These are phyloP conservation scores for Ophiostoma pallidulum DNA, from an alignment of 2,329 filamentous ascomycete species.

Conservation along the genomic window DNA sequence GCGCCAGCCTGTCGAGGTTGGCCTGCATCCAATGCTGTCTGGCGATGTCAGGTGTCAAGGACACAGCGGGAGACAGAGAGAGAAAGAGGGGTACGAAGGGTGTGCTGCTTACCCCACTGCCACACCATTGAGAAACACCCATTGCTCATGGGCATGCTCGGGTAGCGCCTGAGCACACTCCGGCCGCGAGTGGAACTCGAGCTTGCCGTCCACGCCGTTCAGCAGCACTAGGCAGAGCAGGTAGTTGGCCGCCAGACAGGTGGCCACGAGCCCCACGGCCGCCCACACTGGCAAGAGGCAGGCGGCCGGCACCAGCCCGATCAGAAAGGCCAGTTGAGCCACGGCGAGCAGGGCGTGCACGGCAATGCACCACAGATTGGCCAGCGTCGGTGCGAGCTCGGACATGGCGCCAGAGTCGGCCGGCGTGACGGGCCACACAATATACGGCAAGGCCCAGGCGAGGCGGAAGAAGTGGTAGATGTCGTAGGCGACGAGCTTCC, in stretches of 20 bases:
- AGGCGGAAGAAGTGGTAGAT: constrained; percentile 47
- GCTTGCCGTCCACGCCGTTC: constrained; percentile 41
- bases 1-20: constrained; percentile 61
- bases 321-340: constrained; percentile 51
- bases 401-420: constrained; percentile 45
- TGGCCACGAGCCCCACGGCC: constrained; percentile 28
- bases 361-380: constrained; percentile 47
- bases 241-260: constrained; percentile 42
- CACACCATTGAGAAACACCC: constrained; percentile 75
- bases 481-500: constrained; percentile 41
- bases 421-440: constrained; percentile 49
- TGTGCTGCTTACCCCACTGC: constrained; percentile 42
- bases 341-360: constrained; percentile 50
- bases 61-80: too few species aligned
- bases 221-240: constrained; percentile 38
- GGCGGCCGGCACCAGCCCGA: constrained; percentile 47
- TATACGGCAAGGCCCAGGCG: constrained; percentile 47
- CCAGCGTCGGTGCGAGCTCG: constrained; percentile 51
- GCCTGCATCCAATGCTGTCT: constrained; percentile 57
- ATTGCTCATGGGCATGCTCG: constrained; percentile 55
- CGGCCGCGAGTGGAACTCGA: constrained; percentile 42
- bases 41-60: neutral
- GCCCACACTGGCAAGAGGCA: constrained; percentile 41
- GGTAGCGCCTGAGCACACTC: constrained; percentile 39
- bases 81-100: too few species aligned